Evolutionary conservation across 108 stramenopile genomes (phyloP).

Genomic region (Skeletonema grethae): DNA sequence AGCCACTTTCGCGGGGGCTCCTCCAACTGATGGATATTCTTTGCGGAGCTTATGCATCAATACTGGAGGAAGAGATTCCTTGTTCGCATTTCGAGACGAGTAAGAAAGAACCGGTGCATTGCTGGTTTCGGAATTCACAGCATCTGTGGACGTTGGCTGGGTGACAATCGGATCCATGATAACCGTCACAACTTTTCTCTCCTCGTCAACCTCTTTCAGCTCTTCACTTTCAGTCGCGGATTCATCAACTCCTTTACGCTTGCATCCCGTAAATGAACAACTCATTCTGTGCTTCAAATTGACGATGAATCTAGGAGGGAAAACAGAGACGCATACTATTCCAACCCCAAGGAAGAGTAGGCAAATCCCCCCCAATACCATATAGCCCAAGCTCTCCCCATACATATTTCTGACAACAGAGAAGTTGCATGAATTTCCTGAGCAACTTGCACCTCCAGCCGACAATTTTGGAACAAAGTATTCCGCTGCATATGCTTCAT

Average conservation of each 20-base stretch:
- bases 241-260: not conserved
- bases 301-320: constrained; percentile 25
- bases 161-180: constrained; percentile 26
- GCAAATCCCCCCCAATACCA: constrained; percentile 48
- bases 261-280: not conserved
- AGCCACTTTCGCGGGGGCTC: constrained; percentile 50
- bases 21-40: constrained; percentile 53
- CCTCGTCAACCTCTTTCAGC: constrained; percentile 31
- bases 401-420: constrained; percentile 32
- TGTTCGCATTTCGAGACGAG: constrained; percentile 9
- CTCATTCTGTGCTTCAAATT: constrained; percentile 19
- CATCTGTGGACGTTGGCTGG: constrained; percentile 1
- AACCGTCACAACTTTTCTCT: constrained; percentile 18
- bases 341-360: constrained; percentile 40
- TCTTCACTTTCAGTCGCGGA: constrained; percentile 4
- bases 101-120: constrained; percentile 15
- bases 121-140: not conserved
- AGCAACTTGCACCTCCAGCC: constrained; percentile 40
- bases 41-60: constrained; percentile 57
- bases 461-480: constrained; percentile 26
- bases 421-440: constrained; percentile 43
- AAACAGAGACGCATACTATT: constrained; percentile 35
- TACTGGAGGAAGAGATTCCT: constrained; percentile 44
- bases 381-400: constrained; percentile 34
- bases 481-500: constrained; percentile 37